A percentile compares a stretch with the other conserved stretches of the same genome.
Conservation (phyloP, 306 rosid species). For the Cucumis sativus region Cucumber_9930_V3 NC_026660.2:14968001-14968500, state of each 20-base stretch:
- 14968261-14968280: conserved; percentile 38
- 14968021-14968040: conserved; percentile 41
- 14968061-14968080: conserved; percentile 21
- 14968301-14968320: conserved; percentile 49
- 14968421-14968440: conserved; percentile 36
- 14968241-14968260: conserved; percentile 26
- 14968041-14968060: conserved; percentile 19
- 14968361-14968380: conserved; percentile 23
- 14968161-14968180: conserved; percentile 34
- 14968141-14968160: conserved; percentile 34
- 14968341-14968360: conserved; percentile 37
- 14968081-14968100: conserved; percentile 5
- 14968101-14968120: conserved; percentile 9
- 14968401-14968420: conserved; percentile 36
- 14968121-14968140: conserved; percentile 32
- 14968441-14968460: conserved; percentile 29
- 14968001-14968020: conserved; percentile 34
- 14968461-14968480: conserved; percentile 25
- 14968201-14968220: conserved; percentile 39
- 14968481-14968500: conserved; percentile 1
- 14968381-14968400: conserved; percentile 23
- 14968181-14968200: conserved; percentile 29
- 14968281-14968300: conserved; percentile 43
- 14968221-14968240: conserved; percentile 52
- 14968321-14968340: conserved; percentile 55